A percentile compares a stretch with the other conserved stretches of the same genome.
Evolutionary conservation across 2,329 filamentous ascomycete species (phyloP).

Genomic region (Coniochaeta ligniaria): DNA sequence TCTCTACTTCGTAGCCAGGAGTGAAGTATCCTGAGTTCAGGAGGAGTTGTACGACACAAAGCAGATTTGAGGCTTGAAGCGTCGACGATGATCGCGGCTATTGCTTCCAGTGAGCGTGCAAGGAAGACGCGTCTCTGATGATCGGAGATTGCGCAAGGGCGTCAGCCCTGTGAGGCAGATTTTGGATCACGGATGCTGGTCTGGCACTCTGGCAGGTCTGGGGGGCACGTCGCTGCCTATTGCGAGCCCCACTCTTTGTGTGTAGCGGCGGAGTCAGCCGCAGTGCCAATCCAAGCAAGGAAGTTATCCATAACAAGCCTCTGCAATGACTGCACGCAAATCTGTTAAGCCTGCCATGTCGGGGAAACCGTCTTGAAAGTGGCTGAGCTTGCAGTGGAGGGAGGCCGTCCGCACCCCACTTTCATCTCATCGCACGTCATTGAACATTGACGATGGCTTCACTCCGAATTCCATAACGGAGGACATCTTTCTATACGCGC

Average conservation of each 20-base stretch:
- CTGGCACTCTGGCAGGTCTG: no score
- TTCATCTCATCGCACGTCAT: background rate
- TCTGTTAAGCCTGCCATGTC: no score
- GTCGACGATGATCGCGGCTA: background rate
- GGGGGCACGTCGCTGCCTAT: background rate
- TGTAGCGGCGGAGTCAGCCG: background rate
- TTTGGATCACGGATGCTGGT: background rate
- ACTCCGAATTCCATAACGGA: background rate
- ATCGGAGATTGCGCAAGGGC: background rate
- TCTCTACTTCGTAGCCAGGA: background rate
- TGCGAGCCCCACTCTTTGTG: background rate
- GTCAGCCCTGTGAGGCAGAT: constrained; percentile 3
- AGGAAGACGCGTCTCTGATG: background rate
- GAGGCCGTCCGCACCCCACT: background rate
- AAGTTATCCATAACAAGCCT: no score
- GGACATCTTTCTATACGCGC: background rate
- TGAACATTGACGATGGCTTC: background rate
- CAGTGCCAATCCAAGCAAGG: background rate
- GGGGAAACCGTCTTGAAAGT: background rate
- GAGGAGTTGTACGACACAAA: no score
- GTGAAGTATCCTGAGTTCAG: no score
- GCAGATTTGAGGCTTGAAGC: background rate
- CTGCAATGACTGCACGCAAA: no score
- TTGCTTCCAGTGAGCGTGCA: background rate
- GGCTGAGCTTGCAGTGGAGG: background rate